Percentiles rank a stretch among this genome's conserved stretches.
Conservation (phyloP, 176 grass and related monocot species). For the Phoenix dactylifera region DNA sequence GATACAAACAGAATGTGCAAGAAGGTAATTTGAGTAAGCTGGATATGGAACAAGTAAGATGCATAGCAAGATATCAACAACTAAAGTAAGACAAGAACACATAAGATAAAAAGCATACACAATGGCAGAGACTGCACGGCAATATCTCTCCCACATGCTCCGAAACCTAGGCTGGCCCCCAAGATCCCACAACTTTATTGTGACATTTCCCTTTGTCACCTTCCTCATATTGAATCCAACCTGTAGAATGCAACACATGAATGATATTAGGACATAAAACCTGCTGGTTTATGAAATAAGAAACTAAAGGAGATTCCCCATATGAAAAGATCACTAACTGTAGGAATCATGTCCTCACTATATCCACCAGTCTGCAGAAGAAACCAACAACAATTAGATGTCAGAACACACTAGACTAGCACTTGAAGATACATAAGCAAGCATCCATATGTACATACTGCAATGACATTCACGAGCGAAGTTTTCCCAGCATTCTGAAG, state of each 20-base stretch:
- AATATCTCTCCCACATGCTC: constrained; percentile 99
- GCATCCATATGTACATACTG: constrained; percentile 12
- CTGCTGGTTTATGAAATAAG: too few relatives aligned
- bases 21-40: too few relatives aligned
- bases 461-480: constrained; percentile 30
- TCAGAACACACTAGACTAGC: not conserved
- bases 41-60: too few relatives aligned
- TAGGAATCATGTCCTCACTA: constrained; percentile 99
- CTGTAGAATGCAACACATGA: too few relatives aligned
- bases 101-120: constrained; percentile 52
- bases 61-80: too few relatives aligned
- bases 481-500: constrained; percentile 40
- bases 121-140: constrained; percentile 93
- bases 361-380: constrained; percentile 25
- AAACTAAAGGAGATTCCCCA: not conserved
- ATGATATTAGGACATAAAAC: too few relatives aligned
- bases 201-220: constrained; percentile 95
- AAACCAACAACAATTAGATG: not conserved
- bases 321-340: constrained; percentile 14
- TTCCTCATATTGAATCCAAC: constrained; percentile 99
- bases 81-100: not conserved
- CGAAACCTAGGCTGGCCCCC: constrained; percentile 96
- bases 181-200: constrained; percentile 99
- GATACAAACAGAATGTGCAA: too few relatives aligned
- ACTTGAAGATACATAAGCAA: not conserved